Percentiles rank a stretch among this genome's conserved stretches.
phyloP scores from a whole-genome alignment of 805 yeast genomes.

The Lipomyces orientalis region DNA sequence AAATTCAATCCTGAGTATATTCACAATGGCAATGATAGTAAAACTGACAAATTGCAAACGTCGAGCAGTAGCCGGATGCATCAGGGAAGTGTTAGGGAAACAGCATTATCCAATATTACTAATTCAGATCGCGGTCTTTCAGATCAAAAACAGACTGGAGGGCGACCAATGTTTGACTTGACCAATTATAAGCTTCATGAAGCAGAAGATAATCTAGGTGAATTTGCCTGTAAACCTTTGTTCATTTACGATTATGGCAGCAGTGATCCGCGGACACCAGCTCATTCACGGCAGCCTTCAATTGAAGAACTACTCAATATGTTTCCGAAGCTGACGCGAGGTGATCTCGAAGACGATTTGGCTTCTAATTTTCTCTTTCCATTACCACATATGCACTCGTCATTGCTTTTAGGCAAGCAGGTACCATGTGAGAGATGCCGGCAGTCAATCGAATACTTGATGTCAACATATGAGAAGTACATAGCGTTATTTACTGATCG shows the following conservation, averaged over 20 bases:
- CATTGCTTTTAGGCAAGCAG: neutral
- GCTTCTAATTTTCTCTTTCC: neutral
- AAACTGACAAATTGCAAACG: neutral
- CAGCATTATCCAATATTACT: neutral
- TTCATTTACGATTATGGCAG: neutral
- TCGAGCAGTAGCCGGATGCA: neutral
- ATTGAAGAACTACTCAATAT: neutral
- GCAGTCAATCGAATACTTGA: neutral
- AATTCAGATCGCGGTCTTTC: neutral
- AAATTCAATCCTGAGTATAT: too few species aligned
- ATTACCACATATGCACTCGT: neutral
- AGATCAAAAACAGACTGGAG: neutral
- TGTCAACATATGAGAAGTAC: neutral
- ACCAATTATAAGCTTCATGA: neutral
- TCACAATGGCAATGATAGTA: neutral
- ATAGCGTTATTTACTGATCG: neutral
- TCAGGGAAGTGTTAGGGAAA: neutral
- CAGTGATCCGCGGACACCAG: neutral
- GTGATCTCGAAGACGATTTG: neutral
- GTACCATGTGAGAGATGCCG: neutral
- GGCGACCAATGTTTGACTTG: neutral
- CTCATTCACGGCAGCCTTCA: neutral
- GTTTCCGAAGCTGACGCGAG: neutral
- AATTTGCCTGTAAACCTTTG: neutral
- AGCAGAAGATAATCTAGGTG: neutral